Base-by-base conservation (phyloP, 495 filamentous ascomycete genomes). In the Penicillium mononematosum region DNA sequence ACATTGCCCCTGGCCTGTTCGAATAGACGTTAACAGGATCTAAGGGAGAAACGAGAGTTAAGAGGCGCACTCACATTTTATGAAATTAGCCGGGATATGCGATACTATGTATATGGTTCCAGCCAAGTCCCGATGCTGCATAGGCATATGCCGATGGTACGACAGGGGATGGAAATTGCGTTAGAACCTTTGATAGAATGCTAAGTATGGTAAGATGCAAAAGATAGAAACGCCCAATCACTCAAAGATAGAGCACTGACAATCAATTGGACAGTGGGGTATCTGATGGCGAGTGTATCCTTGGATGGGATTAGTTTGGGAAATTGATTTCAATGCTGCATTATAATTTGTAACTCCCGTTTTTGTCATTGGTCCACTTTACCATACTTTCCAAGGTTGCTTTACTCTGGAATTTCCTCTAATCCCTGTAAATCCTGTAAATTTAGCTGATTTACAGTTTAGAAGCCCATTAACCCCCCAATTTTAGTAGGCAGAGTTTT, bases 1-100 rank as follows among this genome's bases (percentile, higher is more conserved):
- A 64, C 74, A 77, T 77, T 25, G 39, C 63, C 39, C 55, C 47
- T 55, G 64, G 52, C 68, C 51, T 63, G 42, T 53, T 24, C 41
- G 42, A 60, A 41, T 19, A 5, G 27, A 38, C 56, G 54, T 55
- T 47, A 55, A 44, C 44, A 24, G 49, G 29, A 38, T 49, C 45
- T 0, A 22, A 56, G 34, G 45, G 42, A 48, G 17, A 44, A 57
- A 57, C 53, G 58, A 34, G 47, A 52, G 48, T 43, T 14, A 46
- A 36, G 22, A 36, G 50, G 24, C 50, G 53, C 52, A 66, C 65
- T 45, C 50, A 67, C 59, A 67, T 67, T 51, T 58, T 65, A 58
- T 58, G 58, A 41, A 44, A 64, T 50, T 39, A 42, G 25, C 39
- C 46, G 24, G 49, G 38, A 39, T 27, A 38, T 45, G 5, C 20